Conservation (phyloP, 805 yeast genomes). For the Lipomyces starkeyi region DNA sequence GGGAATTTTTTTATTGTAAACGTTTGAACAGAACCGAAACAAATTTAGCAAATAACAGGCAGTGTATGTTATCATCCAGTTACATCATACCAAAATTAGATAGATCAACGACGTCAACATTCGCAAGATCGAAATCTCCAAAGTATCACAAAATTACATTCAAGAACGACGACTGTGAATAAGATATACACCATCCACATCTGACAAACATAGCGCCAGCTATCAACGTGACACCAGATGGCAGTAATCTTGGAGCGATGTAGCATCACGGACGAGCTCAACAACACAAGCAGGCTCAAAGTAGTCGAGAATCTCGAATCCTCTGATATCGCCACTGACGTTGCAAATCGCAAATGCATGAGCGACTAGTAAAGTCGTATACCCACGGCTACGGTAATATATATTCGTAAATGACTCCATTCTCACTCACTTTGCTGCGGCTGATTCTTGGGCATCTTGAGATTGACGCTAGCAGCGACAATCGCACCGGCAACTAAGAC, state of each 20-base stretch:
- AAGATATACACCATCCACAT: not conserved
- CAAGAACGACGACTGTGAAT: not conserved
- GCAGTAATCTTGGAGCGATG: not conserved
- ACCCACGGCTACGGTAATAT: not conserved
- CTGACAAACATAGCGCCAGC: not conserved
- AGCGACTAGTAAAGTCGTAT: not conserved
- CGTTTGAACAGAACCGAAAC: not conserved
- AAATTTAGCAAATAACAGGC: too few species aligned
- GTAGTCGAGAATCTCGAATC: not conserved
- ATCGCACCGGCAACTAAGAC: constrained; percentile 24
- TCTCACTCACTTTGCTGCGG: not conserved
- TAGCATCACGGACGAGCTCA: not conserved
- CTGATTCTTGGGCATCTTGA: not conserved
- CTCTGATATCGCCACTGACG: not conserved
- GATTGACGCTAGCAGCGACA: constrained; percentile 14
- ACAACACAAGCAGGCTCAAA: not conserved
- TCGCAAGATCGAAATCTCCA: too few species aligned
- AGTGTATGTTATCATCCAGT: too few species aligned
- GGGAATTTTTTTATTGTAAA: too few species aligned
- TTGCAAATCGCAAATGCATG: not conserved
- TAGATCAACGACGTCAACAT: too few species aligned
- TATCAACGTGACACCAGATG: not conserved
- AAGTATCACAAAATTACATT: not conserved
- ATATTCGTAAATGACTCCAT: constrained; percentile 3
- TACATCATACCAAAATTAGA: too few species aligned